phyloP scores from a whole-genome alignment of 176 grass and related monocot genomes.

The Carex parvula region DNA sequence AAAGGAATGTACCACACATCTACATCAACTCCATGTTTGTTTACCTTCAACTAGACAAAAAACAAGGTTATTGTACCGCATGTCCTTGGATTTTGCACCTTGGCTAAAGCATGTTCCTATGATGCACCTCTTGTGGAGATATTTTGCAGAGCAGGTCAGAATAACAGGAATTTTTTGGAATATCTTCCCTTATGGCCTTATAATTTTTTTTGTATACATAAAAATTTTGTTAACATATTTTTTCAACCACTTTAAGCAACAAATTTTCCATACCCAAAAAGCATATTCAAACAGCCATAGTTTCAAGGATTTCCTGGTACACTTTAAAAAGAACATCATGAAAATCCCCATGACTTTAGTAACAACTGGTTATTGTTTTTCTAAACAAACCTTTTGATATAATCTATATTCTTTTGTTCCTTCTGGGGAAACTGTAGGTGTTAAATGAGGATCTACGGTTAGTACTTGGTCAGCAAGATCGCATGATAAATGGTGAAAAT shows the following conservation, averaged over 20 bases:
- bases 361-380: neutral
- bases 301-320: neutral
- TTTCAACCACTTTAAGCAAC: neutral
- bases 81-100: conserved; percentile 96
- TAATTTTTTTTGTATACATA: too few relatives aligned
- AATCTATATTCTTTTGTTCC: neutral
- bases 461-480: conserved; percentile 88
- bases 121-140: conserved; percentile 74
- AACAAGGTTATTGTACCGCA: conserved; percentile 86
- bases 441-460: conserved; percentile 92
- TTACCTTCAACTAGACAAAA: conserved; percentile 85
- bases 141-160: conserved; percentile 89
- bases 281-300: neutral
- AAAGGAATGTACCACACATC: conserved; percentile 74
- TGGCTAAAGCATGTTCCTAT: conserved; percentile 81
- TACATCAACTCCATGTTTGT: conserved; percentile 92
- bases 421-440: conserved; percentile 43
- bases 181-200: neutral
- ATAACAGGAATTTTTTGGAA: neutral
- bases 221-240: neutral
- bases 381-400: neutral
- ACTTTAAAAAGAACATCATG: neutral
- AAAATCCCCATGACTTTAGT: neutral
- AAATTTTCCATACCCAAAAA: neutral
- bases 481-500: conserved; percentile 85